Conservation (phyloP, 257 asterid genomes). For the Capsicum pubescens region DNA sequence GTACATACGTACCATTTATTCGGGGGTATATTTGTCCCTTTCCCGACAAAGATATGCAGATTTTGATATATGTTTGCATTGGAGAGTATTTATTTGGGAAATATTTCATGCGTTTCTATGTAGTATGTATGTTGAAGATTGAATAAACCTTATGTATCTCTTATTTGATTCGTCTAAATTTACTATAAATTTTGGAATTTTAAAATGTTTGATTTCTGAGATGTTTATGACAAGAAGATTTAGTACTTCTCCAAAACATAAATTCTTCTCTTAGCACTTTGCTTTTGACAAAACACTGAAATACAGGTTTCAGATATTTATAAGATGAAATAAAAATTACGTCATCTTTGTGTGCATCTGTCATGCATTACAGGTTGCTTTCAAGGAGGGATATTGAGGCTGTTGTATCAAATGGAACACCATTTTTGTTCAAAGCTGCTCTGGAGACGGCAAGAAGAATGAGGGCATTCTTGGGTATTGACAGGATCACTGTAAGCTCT, state of each 20-base stretch:
- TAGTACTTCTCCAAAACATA: background rate
- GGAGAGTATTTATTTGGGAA: too few species aligned
- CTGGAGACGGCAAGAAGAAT: slow-evolving; percentile 75
- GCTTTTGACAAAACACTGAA: background rate
- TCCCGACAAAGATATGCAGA: background rate
- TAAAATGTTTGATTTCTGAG: background rate
- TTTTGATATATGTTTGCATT: background rate
- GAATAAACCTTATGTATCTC: background rate
- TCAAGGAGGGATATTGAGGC: slow-evolving; percentile 79
- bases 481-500: slow-evolving; percentile 58
- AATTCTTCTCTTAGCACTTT: background rate
- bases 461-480: slow-evolving; percentile 73
- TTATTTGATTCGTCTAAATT: slow-evolving; percentile 6
- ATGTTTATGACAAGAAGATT: slow-evolving; percentile 4
- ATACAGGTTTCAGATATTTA: background rate
- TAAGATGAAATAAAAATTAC: background rate
- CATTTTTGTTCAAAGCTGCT: slow-evolving; percentile 84
- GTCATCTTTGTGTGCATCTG: background rate
- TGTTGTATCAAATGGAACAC: slow-evolving; percentile 82
- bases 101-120: background rate
- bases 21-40: too few species aligned
- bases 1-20: too few species aligned
- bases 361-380: slow-evolving; percentile 53
- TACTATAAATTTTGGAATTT: background rate
- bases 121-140: background rate